Evolutionary conservation across 371 early-diverging fungal genomes (phyloP).

Genomic region (Lichtheimia ramosa): DNA sequence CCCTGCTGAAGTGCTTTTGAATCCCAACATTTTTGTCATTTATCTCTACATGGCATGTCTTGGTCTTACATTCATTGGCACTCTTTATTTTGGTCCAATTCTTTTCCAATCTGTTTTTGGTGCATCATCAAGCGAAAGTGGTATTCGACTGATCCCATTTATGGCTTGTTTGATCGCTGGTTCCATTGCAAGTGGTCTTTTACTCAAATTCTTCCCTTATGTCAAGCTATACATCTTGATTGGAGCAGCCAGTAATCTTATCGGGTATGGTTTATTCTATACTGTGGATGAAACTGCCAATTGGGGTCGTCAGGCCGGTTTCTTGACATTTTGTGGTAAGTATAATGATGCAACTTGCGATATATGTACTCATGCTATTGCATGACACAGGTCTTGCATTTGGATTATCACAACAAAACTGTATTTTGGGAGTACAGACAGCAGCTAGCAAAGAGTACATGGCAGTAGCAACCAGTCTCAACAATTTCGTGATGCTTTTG

Average conservation of each 20-base stretch:
- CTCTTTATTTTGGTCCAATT: conserved; percentile 70
- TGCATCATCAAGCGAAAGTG: conserved; percentile 35
- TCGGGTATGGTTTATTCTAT: conserved; percentile 44
- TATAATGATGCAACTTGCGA: neutral
- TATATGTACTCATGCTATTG: neutral
- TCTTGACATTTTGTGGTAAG: conserved; percentile 33
- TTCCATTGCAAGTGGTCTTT: conserved; percentile 34
- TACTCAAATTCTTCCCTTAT: conserved; percentile 24
- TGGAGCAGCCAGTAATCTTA: conserved; percentile 31
- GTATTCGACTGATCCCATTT: conserved; percentile 43
- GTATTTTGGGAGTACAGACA: conserved; percentile 60
- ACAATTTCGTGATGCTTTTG: conserved; percentile 43
- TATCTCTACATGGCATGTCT: conserved; percentile 43
- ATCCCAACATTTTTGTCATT: conserved; percentile 6
- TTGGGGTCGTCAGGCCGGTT: conserved; percentile 47
- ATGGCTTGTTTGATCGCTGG: conserved; percentile 42
- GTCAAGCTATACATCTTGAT: conserved; percentile 28
- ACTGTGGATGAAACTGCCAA: conserved; percentile 30
- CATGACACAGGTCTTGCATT: conserved; percentile 38
- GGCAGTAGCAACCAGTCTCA: conserved; percentile 63
- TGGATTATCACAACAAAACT: conserved; percentile 67
- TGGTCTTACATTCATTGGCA: conserved; percentile 70
- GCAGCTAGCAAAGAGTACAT: conserved; percentile 51
- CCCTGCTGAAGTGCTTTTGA: conserved; percentile 8
- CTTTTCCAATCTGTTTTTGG: conserved; percentile 55